Evolutionary conservation across 75 land plant species (phyloP), one percentile per base, ranked within the genome.

Genomic region (Selaginella moellendorffii): DNA sequence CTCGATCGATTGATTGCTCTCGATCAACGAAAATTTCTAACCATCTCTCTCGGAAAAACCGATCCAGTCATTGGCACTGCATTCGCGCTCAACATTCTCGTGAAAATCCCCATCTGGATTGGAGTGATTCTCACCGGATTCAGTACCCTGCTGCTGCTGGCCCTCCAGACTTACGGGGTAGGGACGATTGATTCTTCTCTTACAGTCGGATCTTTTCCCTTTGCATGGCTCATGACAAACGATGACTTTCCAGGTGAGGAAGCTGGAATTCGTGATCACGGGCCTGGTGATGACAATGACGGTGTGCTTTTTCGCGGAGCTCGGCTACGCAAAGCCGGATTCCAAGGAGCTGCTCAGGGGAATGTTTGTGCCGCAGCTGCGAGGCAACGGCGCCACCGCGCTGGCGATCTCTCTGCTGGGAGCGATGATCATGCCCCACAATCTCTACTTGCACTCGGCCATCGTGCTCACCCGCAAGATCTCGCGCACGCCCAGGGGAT

Each of bases 291-390:
- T 56, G 24, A 56, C 24, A 5, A 56, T 56, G 59, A 24, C 59
- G 24, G 59, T 56, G 9, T 56, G 59, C 24, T 56, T 56, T 19
- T 56, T 56, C n/a, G 59, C 24, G 8, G 59, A 56, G n/a, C 19
- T 56, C 9, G 59, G 59, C 24, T 56, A 56, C n/a, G 59, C 24
- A 56, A 56, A 56, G 59, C 59, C 59, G 9, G 59, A 56, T 25
- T 2, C 24, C 9, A 19, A 19, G n/a, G 17, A 56, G 9, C 17
- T 56, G 8, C 24, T 25, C 19, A 19, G n/a, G 23, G 59, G 59
- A 0, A 68, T 92, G 59, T 56, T 56, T 56, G 59, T 56, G 9
- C 51, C 51, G 10, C 10, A 18, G 10, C 18, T 46, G 51, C 10
- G 18, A 46, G 51, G 51, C 10, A 18, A 46, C 18, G 51, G 51